phyloP scores from a whole-genome alignment of 768 basidiomycete genomes.

The Tulasnella sp. region DNA sequence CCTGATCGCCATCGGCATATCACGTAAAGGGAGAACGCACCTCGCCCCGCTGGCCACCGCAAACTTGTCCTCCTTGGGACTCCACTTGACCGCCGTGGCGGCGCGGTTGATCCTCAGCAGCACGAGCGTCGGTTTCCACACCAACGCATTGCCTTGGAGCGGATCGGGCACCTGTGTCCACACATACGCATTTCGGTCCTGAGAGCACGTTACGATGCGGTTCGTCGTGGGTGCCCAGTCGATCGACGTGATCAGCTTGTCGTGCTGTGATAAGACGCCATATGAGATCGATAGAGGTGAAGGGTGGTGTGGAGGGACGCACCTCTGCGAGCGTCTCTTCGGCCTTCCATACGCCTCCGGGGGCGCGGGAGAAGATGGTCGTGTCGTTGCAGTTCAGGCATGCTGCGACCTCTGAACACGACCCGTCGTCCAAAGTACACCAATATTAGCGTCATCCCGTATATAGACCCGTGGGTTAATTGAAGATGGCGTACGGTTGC shows the following conservation, averaged over 20 bases:
- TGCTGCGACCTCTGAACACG: constrained; percentile 70
- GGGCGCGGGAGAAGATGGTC: constrained; percentile 53
- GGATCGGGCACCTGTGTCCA: constrained; percentile 78
- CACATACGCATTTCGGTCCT: constrained; percentile 97
- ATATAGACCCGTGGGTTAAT: constrained; percentile 14
- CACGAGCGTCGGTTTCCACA: constrained; percentile 97
- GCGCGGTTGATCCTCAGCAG: constrained; percentile 89
- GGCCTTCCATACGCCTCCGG: constrained; percentile 54
- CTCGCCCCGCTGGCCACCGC: constrained; percentile 95
- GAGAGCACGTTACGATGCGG: constrained; percentile 96
- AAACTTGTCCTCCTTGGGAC: constrained; percentile 95
- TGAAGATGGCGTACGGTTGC: constrained; percentile 46
- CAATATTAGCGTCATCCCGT: not conserved
- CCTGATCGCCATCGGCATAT: not conserved
- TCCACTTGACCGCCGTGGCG: constrained; percentile 92
- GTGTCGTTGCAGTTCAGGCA: constrained; percentile 85
- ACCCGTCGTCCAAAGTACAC: too few species aligned
- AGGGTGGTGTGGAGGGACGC: constrained; percentile 13
- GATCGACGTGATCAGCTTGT: constrained; percentile 94
- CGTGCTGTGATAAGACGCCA: constrained; percentile 68
- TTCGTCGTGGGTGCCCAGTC: constrained; percentile 98
- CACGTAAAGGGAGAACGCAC: constrained; percentile 33
- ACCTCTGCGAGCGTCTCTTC: constrained; percentile 82
- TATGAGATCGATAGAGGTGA: not conserved
- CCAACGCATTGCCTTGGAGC: constrained; percentile 44